Conservation (phyloP, 164 flowering plant species). For the Berberis vulgaris region DNA sequence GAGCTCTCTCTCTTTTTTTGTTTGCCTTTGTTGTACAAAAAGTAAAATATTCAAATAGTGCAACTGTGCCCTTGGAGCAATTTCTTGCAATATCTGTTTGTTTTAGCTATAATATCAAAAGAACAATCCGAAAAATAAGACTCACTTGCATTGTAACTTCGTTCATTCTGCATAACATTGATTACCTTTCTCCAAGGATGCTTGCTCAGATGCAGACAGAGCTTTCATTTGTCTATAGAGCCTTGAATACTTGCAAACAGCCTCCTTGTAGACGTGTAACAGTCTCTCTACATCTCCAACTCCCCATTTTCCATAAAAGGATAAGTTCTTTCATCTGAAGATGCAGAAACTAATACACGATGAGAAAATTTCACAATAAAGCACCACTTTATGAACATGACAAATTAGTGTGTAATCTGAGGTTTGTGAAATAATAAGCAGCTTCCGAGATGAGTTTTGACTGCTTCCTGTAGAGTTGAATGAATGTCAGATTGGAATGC, state of each 20-base stretch:
- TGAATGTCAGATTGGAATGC: constrained; percentile 79
- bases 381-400: constrained; percentile 2
- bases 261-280: neutral
- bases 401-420: constrained; percentile 29
- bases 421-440: constrained; percentile 83
- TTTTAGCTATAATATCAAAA: no score
- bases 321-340: neutral
- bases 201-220: no score
- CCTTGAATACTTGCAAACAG: neutral
- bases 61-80: no score
- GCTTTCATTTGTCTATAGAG: neutral
- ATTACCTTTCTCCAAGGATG: no score
- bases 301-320: neutral
- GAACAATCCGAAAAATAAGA: neutral
- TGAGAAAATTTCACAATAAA: constrained; percentile 11
- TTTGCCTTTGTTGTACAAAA: no score
- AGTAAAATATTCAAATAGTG: no score
- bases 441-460: constrained; percentile 71
- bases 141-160: no score
- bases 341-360: no score
- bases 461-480: constrained; percentile 75
- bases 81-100: constrained; percentile 3
- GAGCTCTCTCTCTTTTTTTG: no score
- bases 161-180: no score
- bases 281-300: neutral